These are phyloP conservation scores for Oryza meyeriana DNA, from an alignment of 176 grass and related monocot genomes.

Conservation along the genomic window DNA sequence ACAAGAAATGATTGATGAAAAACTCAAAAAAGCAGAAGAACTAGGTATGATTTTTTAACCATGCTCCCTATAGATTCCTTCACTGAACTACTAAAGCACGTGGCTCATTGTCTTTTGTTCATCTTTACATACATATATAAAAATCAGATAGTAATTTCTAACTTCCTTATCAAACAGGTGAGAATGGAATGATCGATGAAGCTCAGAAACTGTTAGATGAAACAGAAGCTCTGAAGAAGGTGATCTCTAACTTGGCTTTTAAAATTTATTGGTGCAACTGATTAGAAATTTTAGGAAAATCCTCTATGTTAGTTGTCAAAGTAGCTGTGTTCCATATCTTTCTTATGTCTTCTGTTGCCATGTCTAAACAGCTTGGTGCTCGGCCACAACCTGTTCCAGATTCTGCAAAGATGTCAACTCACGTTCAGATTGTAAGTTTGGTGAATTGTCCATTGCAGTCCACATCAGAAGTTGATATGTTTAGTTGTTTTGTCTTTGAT, in stretches of 20 bases:
- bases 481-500: not conserved
- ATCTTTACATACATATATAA: not conserved
- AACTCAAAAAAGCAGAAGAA: slow-evolving; percentile 92
- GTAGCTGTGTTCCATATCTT: not conserved
- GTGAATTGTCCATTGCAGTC: not conserved
- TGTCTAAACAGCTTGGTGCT: slow-evolving; percentile 52
- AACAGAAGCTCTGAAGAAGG: slow-evolving; percentile 96
- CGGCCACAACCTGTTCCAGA: slow-evolving; percentile 58
- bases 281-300: slow-evolving; percentile 17
- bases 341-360: slow-evolving; percentile 19
- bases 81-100: slow-evolving; percentile 12
- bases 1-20: slow-evolving; percentile 97
- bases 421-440: slow-evolving; percentile 86
- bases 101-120: not conserved
- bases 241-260: slow-evolving; percentile 25
- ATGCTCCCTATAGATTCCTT: slow-evolving; percentile 4
- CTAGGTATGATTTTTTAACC: slow-evolving; percentile 55
- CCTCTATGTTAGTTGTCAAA: slow-evolving; percentile 13
- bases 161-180: slow-evolving; percentile 55
- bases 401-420: slow-evolving; percentile 67
- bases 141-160: slow-evolving; percentile 4
- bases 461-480: not conserved
- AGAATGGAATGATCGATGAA: slow-evolving; percentile 89
- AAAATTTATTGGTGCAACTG: slow-evolving; percentile 15
- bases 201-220: slow-evolving; percentile 93